These are phyloP conservation scores for Hypoxylon sp. DNA, from an alignment of 2,329 filamentous ascomycete genomes.

Conservation along the genomic window DNA sequence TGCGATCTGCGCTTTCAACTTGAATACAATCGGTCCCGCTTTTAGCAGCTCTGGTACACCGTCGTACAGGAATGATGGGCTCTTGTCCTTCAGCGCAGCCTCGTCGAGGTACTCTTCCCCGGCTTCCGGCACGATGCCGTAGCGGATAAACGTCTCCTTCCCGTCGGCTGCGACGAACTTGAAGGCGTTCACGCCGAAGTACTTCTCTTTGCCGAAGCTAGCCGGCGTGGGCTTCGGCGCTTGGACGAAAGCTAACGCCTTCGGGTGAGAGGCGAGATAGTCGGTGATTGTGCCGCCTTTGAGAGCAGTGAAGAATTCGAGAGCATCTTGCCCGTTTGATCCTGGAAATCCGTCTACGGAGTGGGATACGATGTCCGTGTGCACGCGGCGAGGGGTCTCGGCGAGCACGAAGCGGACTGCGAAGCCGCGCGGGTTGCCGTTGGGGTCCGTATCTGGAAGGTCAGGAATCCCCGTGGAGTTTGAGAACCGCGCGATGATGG, in stretches of 20 bases:
- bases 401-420: constrained; percentile 30
- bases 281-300: constrained; percentile 13
- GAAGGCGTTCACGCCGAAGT: constrained; percentile 33
- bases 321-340: constrained; percentile 20
- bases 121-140: constrained; percentile 23
- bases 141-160: constrained; percentile 23
- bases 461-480: constrained; percentile 21
- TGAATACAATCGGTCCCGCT: constrained; percentile 17
- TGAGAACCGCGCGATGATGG: constrained; percentile 33
- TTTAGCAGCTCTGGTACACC: constrained; percentile 12
- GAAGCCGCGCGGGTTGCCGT: constrained; percentile 29
- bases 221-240: constrained; percentile 23
- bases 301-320: constrained; percentile 28
- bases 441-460: constrained; percentile 22
- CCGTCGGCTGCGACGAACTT: constrained; percentile 19
- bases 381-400: constrained; percentile 21
- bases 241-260: constrained; percentile 23
- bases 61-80: constrained; percentile 12
- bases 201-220: constrained; percentile 23
- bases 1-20: constrained; percentile 27
- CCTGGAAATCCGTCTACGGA: constrained; percentile 35
- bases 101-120: constrained; percentile 20
- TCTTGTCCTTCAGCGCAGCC: constrained; percentile 7
- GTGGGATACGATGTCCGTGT: constrained; percentile 36
- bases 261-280: constrained; percentile 24